Base-by-base conservation (phyloP, 805 yeast species). In the Wickerhamiella alocasiicola region DNA sequence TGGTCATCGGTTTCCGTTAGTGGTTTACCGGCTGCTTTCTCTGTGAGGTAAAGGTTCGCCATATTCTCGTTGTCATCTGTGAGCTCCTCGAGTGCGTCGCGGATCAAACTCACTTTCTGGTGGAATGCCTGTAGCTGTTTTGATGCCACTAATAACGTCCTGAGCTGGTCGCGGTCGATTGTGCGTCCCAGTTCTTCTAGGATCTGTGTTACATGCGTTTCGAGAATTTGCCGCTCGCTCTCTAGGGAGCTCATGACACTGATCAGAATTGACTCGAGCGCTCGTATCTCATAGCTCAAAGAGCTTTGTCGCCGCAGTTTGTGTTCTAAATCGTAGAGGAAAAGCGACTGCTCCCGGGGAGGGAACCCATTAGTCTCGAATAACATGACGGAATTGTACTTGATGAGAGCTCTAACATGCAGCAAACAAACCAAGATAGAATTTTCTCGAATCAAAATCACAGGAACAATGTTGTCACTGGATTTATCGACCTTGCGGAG, bases 401-500 rank as follows among this genome's bases (percentile, higher is more conserved):
- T 81, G n/a, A 91, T 74, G 35, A 91, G 66, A 1, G 96, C 97
- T 49, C 91, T 80, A 37, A 91, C 84, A 56, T 87, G 91, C 28
- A 91, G 62, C 53, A 91, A 61, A 55, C 85, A 87, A 36, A 91
- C 75, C 41, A 91, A 64, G 15, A 88, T 81, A 39, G 93, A 79
- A 47, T 72, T 71, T 19, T 72, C 68, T 44, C 96, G 70, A 17
- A 85, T 84, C 45, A 87, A 76, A 34, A 91, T 79, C 15, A 84
- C 75, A 0, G 98, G 98, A 3, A 87, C 87, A 16, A 88, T 82
- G 58, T 84, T 94, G 41, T 79, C 67, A 19, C 77, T 68, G 25
- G 81, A 78, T 43, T 81, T 72, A 36, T 88, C 97, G 40, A 88
- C 78, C 55, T 87, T 88, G 16, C 98, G 66, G 49, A 88, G 64